Evolutionary conservation across 2,329 filamentous ascomycete species (phyloP).

Genomic region (Bimuria novae-zelandiae): DNA sequence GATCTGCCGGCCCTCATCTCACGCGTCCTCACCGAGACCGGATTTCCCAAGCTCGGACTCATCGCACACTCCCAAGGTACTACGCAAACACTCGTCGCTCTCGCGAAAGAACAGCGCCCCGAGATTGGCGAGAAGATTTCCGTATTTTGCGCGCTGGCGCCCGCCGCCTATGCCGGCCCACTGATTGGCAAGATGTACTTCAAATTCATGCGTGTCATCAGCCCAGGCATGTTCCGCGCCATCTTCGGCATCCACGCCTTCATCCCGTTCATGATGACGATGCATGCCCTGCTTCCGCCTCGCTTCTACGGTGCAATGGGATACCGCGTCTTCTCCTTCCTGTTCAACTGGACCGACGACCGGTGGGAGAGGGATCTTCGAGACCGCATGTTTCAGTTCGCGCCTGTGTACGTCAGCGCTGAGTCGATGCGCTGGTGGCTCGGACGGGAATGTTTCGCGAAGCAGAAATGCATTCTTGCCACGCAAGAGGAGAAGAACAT

Average conservation of each 20-base stretch:
- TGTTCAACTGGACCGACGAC: slow-evolving; percentile 85
- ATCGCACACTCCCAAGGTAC: slow-evolving; percentile 91
- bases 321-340: slow-evolving; percentile 85
- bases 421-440: slow-evolving; percentile 98
- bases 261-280: slow-evolving; percentile 90
- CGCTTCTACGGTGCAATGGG: slow-evolving; percentile 78
- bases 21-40: slow-evolving; percentile 79
- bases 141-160: slow-evolving; percentile 88
- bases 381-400: slow-evolving; percentile 87
- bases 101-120: slow-evolving; percentile 88
- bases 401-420: slow-evolving; percentile 85
- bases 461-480: slow-evolving; percentile 83
- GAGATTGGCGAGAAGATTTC: slow-evolving; percentile 81
- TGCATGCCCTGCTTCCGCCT: slow-evolving; percentile 70
- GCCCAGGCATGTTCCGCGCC: slow-evolving; percentile 73
- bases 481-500: slow-evolving; percentile 72
- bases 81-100: slow-evolving; percentile 81
- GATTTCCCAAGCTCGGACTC: slow-evolving; percentile 80
- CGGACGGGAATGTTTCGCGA: slow-evolving; percentile 81
- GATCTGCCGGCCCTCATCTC: slow-evolving; percentile 82
- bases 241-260: slow-evolving; percentile 93
- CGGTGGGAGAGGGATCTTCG: slow-evolving; percentile 83
- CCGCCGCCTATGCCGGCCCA: slow-evolving; percentile 86
- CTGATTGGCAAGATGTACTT: slow-evolving; percentile 87
- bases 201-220: slow-evolving; percentile 85